These are phyloP conservation scores for Stephania yunnanensis DNA, from an alignment of 164 flowering plant genomes.

Conservation along the genomic window DNA sequence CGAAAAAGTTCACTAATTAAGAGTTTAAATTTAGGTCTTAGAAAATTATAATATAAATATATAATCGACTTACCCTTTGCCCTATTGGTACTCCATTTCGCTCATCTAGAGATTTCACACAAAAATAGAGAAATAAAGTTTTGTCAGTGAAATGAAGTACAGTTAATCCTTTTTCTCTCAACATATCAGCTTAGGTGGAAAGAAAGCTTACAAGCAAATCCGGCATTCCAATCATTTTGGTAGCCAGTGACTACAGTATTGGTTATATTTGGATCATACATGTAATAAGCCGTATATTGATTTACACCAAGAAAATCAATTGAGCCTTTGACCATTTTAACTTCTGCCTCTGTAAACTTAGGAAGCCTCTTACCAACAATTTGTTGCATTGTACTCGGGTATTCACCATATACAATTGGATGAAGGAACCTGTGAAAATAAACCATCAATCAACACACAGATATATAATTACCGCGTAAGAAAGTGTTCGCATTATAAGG, in stretches of 20 bases:
- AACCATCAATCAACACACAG: no score
- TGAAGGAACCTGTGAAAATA: slow-evolving; percentile 50
- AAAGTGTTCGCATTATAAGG: background rate
- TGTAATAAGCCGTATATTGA: slow-evolving; percentile 61
- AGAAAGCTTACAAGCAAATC: slow-evolving; percentile 53
- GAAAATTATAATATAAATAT: background rate
- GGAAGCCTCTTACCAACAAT: slow-evolving; percentile 61
- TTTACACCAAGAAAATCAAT: slow-evolving; percentile 59
- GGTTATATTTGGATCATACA: slow-evolving; percentile 36
- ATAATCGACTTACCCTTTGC: slow-evolving; percentile 14
- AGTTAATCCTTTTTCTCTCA: background rate
- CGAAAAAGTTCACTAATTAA: background rate
- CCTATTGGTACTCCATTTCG: slow-evolving; percentile 22
- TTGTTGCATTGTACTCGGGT: slow-evolving; percentile 51
- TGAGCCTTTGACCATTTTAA: slow-evolving; percentile 61
- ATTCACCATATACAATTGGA: slow-evolving; percentile 61
- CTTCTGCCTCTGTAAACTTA: slow-evolving; percentile 43
- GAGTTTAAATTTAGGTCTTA: background rate
- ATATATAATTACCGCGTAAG: background rate
- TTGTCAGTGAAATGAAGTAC: background rate
- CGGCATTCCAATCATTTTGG: slow-evolving; percentile 54
- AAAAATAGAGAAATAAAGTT: background rate
- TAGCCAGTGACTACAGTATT: slow-evolving; percentile 31
- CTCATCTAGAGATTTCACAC: slow-evolving; percentile 8
- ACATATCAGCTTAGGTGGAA: background rate